These are phyloP conservation scores for Metschnikowia cerradonensis DNA, from an alignment of 805 yeast genomes.

Conservation along the genomic window DNA sequence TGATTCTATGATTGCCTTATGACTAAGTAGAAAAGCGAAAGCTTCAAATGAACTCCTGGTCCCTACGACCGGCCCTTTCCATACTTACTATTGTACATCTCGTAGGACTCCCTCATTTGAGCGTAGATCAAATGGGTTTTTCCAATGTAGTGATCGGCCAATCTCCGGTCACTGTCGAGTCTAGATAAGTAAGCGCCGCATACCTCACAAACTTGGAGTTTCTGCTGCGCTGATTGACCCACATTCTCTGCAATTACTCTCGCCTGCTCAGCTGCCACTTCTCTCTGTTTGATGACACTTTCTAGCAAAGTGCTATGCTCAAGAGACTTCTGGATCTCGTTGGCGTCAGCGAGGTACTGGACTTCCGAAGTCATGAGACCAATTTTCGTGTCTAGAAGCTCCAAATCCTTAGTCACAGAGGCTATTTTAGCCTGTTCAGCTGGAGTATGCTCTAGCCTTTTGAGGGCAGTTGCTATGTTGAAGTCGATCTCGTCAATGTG, in stretches of 20 bases:
- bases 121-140: slow-evolving; percentile 82
- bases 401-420: slow-evolving; percentile 53
- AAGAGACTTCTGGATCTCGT: slow-evolving; percentile 47
- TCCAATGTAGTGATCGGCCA: slow-evolving; percentile 88
- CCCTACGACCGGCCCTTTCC: slow-evolving; percentile 1
- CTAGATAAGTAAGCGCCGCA: slow-evolving; percentile 89
- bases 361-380: slow-evolving; percentile 68
- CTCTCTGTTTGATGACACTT: slow-evolving; percentile 46
- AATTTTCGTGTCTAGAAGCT: slow-evolving; percentile 56
- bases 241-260: slow-evolving; percentile 62
- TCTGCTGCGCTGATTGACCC: slow-evolving; percentile 85
- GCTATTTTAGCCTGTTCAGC: slow-evolving; percentile 65
- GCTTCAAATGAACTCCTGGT: not conserved
- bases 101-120: slow-evolving; percentile 59
- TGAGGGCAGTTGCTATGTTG: slow-evolving; percentile 58
- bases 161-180: slow-evolving; percentile 79
- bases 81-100: slow-evolving; percentile 27
- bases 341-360: slow-evolving; percentile 44
- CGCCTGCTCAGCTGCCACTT: slow-evolving; percentile 50
- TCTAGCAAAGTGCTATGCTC: slow-evolving; percentile 44
- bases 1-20: not conserved
- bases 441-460: slow-evolving; percentile 65
- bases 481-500: slow-evolving; percentile 66
- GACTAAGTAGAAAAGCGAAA: not conserved
- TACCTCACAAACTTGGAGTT: slow-evolving; percentile 81